Evolutionary conservation across 306 rosid genomes (phyloP).

Genomic region (Acacia acuminata): DNA sequence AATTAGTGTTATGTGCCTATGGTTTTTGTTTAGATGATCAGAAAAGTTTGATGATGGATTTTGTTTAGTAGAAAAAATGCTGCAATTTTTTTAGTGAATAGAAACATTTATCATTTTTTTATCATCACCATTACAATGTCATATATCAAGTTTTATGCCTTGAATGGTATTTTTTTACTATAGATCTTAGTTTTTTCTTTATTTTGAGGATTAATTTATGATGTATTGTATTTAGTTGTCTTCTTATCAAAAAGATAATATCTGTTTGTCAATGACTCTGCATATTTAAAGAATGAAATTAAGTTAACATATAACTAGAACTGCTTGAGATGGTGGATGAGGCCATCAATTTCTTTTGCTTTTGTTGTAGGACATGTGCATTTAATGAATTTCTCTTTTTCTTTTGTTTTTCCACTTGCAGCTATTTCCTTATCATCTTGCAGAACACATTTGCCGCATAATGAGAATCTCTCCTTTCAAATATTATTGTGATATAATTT

Average conservation of each 20-base stretch:
- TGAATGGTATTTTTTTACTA: neutral
- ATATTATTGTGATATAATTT: constrained; percentile 96
- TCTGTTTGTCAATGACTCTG: constrained; percentile 7
- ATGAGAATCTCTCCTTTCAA: constrained; percentile 97
- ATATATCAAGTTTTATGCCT: constrained; percentile 10
- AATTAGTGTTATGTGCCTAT: neutral
- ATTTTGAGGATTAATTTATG: neutral
- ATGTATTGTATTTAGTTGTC: neutral
- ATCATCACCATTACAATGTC: neutral
- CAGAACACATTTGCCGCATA: constrained; percentile 92
- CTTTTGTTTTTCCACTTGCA: constrained; percentile 48
- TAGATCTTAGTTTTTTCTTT: neutral
- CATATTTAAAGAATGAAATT: neutral
- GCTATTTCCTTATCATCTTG: constrained; percentile 97
- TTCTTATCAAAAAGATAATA: neutral
- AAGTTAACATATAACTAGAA: neutral
- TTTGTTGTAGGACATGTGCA: constrained; percentile 29
- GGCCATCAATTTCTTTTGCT: constrained; percentile 21
- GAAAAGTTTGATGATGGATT: constrained; percentile 7
- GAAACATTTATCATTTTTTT: neutral
- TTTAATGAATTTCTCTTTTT: constrained; percentile 28
- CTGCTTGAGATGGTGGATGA: constrained; percentile 2
- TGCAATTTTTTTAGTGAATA: neutral
- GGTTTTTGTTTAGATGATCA: constrained; percentile 16
- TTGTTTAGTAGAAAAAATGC: neutral